These are phyloP conservation scores for Scheffersomyces amazonensis DNA, from an alignment of 805 yeast genomes.

Conservation along the genomic window DNA sequence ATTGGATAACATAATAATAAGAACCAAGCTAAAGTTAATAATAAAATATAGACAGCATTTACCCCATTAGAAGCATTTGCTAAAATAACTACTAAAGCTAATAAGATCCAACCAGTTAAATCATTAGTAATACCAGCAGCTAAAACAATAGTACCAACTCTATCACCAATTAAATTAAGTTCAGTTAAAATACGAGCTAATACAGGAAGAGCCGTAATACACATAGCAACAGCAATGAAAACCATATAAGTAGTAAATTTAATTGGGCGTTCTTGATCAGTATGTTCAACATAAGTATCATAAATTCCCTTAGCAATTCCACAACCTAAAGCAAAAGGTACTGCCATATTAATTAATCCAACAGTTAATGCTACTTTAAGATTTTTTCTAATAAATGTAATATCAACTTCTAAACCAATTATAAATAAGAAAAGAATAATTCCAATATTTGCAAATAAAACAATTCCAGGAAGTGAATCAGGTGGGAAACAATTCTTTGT, in stretches of 20 bases:
- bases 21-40: slow-evolving; percentile 70
- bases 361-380: slow-evolving; percentile 61
- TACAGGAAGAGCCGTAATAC: slow-evolving; percentile 86
- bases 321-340: slow-evolving; percentile 81
- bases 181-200: slow-evolving; percentile 76
- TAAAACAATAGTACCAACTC: slow-evolving; percentile 68
- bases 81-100: slow-evolving; percentile 72
- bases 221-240: slow-evolving; percentile 78
- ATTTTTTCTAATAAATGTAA: slow-evolving; percentile 59
- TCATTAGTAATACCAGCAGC: slow-evolving; percentile 85
- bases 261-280: slow-evolving; percentile 26
- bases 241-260: slow-evolving; percentile 75
- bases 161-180: slow-evolving; percentile 62
- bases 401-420: slow-evolving; percentile 77
- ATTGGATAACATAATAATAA: slow-evolving; percentile 57
- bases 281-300: slow-evolving; percentile 44
- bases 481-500: slow-evolving; percentile 63
- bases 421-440: slow-evolving; percentile 71
- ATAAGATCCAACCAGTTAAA: slow-evolving; percentile 74
- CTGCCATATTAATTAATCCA: slow-evolving; percentile 68
- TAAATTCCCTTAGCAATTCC: slow-evolving; percentile 67
- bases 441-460: slow-evolving; percentile 71
- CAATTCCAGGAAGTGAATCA: slow-evolving; percentile 59
- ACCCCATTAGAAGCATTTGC: slow-evolving; percentile 72
- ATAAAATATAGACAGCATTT: slow-evolving; percentile 64